phyloP scores from a whole-genome alignment of 176 grass and related monocot genomes.

The Rhynchospora breviuscula region DNA sequence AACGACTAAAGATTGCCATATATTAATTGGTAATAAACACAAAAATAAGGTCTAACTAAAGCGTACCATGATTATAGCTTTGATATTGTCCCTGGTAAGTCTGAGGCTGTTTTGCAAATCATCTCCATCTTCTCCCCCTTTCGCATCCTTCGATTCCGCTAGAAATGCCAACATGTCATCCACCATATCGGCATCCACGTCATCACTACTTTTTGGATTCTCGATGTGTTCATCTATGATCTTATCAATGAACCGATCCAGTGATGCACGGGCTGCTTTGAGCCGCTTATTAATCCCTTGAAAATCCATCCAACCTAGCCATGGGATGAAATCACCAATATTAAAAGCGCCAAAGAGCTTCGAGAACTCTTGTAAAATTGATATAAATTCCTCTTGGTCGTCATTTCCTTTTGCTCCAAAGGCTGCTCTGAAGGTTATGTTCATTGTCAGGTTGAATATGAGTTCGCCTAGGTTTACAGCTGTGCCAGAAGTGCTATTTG shows the following conservation, averaged over 20 bases:
- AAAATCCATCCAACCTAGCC: constrained; percentile 61
- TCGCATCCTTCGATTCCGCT: constrained; percentile 7
- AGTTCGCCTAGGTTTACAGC: constrained; percentile 63
- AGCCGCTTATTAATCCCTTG: constrained; percentile 62
- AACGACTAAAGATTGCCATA: background rate
- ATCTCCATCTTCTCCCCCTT: constrained; percentile 23
- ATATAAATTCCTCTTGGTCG: constrained; percentile 63
- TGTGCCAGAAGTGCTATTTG: constrained; percentile 9
- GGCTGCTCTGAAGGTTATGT: constrained; percentile 77
- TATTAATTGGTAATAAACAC: background rate
- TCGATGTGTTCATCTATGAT: constrained; percentile 84
- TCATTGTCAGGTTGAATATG: constrained; percentile 67
- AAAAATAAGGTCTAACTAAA: background rate
- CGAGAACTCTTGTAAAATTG: constrained; percentile 80
- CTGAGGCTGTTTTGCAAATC: constrained; percentile 58
- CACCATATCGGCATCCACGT: constrained; percentile 75
- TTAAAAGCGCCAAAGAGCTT: constrained; percentile 78
- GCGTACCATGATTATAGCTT: constrained; percentile 94
- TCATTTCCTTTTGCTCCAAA: constrained; percentile 51
- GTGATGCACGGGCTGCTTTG: constrained; percentile 33
- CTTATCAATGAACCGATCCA: constrained; percentile 81
- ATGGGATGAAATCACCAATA: constrained; percentile 81
- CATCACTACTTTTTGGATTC: constrained; percentile 46
- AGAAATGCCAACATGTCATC: constrained; percentile 89
- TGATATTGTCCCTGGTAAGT: constrained; percentile 76